These are phyloP conservation scores for Ophiosphaerella korrae DNA, from an alignment of 2,329 filamentous ascomycete species.

Conservation along the genomic window DNA sequence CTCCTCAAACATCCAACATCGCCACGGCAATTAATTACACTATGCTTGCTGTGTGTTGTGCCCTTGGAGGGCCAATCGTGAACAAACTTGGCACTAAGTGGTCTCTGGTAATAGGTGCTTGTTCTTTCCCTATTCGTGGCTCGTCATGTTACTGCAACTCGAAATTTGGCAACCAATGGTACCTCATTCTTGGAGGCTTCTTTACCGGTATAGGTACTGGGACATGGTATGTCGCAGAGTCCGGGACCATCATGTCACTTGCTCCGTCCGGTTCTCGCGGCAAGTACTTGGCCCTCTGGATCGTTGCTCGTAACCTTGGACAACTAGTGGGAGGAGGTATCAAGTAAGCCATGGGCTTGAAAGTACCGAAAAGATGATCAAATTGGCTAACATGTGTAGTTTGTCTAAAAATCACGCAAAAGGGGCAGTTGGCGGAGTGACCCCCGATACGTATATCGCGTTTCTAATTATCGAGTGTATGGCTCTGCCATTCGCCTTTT, in stretches of 20 bases:
- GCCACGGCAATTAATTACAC: conserved; percentile 39
- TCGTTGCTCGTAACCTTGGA: conserved; percentile 54
- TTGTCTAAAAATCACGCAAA: conserved; percentile 36
- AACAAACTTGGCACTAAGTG: conserved; percentile 56
- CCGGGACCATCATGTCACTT: conserved; percentile 56
- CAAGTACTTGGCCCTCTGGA: conserved; percentile 56
- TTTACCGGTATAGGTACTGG: conserved; percentile 41
- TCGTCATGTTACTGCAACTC: conserved; percentile 57
- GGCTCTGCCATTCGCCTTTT: conserved; percentile 53
- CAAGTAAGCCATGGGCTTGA: conserved; percentile 18
- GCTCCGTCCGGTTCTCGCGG: conserved; percentile 54
- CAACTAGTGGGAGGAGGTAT: conserved; percentile 56
- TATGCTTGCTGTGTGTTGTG: conserved; percentile 42
- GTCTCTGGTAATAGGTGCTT: conserved; percentile 51
- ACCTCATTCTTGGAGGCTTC: conserved; percentile 37
- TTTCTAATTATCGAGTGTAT: conserved; percentile 56
- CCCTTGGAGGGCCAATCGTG: conserved; percentile 53
- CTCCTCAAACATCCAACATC: conserved; percentile 52
- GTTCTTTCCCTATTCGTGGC: conserved; percentile 53
- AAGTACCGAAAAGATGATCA: too few species aligned
- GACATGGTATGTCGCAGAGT: conserved; percentile 58
- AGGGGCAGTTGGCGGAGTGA: conserved; percentile 45
- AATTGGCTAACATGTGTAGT: conserved; percentile 6
- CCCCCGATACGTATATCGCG: conserved; percentile 54
- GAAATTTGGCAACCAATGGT: conserved; percentile 57